Base-by-base conservation (phyloP, 1,139 yeast genomes). In the Lodderomyces metapsilosis region DNA sequence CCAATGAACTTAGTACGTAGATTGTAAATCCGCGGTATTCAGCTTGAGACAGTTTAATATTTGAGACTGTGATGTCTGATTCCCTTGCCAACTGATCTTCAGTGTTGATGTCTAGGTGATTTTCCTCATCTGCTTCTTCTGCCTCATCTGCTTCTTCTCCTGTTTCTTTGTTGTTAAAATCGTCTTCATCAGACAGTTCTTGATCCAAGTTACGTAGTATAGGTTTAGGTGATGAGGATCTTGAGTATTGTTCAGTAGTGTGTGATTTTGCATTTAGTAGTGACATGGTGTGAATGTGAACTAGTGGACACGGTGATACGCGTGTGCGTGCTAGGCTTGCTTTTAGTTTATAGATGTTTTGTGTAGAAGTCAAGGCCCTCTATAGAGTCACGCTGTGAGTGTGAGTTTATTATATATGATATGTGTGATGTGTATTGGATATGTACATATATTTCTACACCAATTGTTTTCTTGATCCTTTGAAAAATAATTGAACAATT, bases 401-500 rank as follows among this genome's bases (percentile, higher is more conserved):
- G 4, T 25, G 4, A n/a, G 9, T n/a, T 6, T 25, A 10, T 25
- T 6, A 5, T 21, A 5, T 6, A 21, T 5, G 23, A 9, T 21
- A 21, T 9, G 23, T 21, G 9, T 21, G 23, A 6, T 21, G 8
- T 21, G 23, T 21, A 21, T 21, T 21, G n/a, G n/a, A n/a, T n/a
- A n/a, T n/a, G n/a, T n/a, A n/a, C n/a, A n/a, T n/a, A n/a, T n/a
- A 9, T 10, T 18, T 21, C 21, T 60, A 87, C 30, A 88, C 95
- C 49, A 84, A 70, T 60, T 84, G 92, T 61, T 80, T 86, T 68
- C 95, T 78, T 22, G 92, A 75, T 47, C 89, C 89, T 62, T 81
- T 84, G 76, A 91, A 89, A 71, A 88, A 84, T 58, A 84, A 76
- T 64, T 88, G 95, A 37, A 92, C 95, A 45, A 89, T 79, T 33